Percentiles rank a stretch among this genome's conserved stretches.
Evolutionary conservation across 2,329 filamentous ascomycete genomes (phyloP).

Genomic region (Cladosporium sp.): DNA sequence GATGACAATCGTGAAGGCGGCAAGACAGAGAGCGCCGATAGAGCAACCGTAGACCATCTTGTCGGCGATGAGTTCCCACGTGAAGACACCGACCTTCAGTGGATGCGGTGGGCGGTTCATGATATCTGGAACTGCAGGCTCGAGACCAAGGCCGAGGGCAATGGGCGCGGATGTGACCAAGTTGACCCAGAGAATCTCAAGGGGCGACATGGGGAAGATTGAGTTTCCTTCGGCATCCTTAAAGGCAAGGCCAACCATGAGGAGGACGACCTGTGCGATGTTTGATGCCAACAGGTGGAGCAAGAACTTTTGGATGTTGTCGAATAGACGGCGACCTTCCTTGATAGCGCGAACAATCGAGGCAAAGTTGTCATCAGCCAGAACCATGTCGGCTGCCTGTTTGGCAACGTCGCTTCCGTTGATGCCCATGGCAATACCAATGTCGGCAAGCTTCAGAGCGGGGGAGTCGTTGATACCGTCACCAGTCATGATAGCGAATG

Average conservation of each 20-base stretch:
- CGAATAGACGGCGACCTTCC: constrained; percentile 38
- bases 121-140: constrained; percentile 38
- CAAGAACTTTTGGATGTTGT: constrained; percentile 40
- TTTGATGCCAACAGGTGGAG: constrained; percentile 43
- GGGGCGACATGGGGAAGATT: constrained; percentile 38
- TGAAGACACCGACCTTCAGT: constrained; percentile 37
- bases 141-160: constrained; percentile 39
- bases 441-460: constrained; percentile 36
- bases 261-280: constrained; percentile 40
- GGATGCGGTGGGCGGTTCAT: constrained; percentile 40
- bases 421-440: constrained; percentile 38
- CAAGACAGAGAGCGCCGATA: constrained; percentile 38
- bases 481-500: constrained; percentile 35
- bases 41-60: constrained; percentile 42
- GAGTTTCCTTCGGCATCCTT: constrained; percentile 37
- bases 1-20: constrained; percentile 36
- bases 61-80: constrained; percentile 38
- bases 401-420: constrained; percentile 38
- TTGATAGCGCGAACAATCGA: constrained; percentile 37
- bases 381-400: constrained; percentile 37
- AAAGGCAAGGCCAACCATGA: constrained; percentile 40
- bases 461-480: constrained; percentile 39
- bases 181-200: constrained; percentile 42
- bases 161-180: constrained; percentile 41
- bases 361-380: constrained; percentile 38